A percentile compares a stretch with the other conserved stretches of the same genome.
These are phyloP conservation scores for Exophiala dermatitidis DNA, from an alignment of 2,329 filamentous ascomycete genomes.

Conservation along the genomic window DNA sequence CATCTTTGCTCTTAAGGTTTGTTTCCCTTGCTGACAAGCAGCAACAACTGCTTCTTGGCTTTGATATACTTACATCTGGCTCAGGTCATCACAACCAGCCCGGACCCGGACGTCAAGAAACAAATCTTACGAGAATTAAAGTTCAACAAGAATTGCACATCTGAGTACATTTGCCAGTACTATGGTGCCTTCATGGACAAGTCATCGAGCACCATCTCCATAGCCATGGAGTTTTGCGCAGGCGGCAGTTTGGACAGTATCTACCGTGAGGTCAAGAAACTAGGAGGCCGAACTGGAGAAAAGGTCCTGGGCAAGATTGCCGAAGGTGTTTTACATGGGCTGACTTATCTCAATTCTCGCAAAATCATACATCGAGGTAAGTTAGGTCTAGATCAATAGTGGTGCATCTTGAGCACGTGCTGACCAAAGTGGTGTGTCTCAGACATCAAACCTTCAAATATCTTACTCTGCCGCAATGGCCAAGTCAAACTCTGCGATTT, in stretches of 20 bases:
- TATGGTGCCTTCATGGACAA: constrained; percentile 96
- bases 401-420: constrained; percentile 4
- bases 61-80: background rate
- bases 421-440: constrained; percentile 10
- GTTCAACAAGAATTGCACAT: constrained; percentile 97
- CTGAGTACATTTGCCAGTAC: constrained; percentile 92
- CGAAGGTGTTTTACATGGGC: constrained; percentile 83
- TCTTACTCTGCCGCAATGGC: constrained; percentile 82
- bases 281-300: constrained; percentile 89
- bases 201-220: constrained; percentile 92
- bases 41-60: background rate
- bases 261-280: constrained; percentile 92
- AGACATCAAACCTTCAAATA: constrained; percentile 98
- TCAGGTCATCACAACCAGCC: constrained; percentile 95
- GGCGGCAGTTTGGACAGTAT: constrained; percentile 93
- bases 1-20: constrained; percentile 89
- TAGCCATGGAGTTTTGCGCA: constrained; percentile 98
- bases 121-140: constrained; percentile 93
- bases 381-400: constrained; percentile 3
- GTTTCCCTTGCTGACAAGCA: constrained; percentile 19
- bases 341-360: constrained; percentile 90
- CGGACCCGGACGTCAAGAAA: constrained; percentile 95
- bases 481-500: constrained; percentile 98
- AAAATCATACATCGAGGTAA: constrained; percentile 87
- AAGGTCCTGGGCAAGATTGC: constrained; percentile 96